Conservation (phyloP, 2,329 filamentous ascomycete species). For the Proliferodiscus dingleyae region DNA sequence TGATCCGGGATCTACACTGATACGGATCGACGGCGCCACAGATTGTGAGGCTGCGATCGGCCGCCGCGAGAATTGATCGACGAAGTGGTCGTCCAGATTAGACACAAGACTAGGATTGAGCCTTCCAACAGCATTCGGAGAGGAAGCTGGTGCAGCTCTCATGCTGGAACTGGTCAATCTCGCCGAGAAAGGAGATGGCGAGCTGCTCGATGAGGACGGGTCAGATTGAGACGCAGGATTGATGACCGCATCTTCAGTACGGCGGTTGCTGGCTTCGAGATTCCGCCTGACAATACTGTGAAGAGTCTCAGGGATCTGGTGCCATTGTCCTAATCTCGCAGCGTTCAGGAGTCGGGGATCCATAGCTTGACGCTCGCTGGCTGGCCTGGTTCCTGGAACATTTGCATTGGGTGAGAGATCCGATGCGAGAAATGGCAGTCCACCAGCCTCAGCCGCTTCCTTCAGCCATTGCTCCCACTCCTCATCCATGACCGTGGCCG, state of each 20-base stretch:
- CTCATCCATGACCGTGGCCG: constrained; percentile 57
- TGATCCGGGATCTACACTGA: too few relatives aligned
- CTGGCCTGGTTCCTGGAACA: constrained; percentile 33
- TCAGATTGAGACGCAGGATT: constrained; percentile 9
- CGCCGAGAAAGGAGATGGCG: constrained; percentile 4
- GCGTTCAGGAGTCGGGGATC: constrained; percentile 49
- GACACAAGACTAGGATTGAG: constrained; percentile 3
- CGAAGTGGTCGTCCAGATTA: constrained; percentile 9
- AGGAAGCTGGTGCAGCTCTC: constrained; percentile 5
- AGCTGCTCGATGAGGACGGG: constrained; percentile 4
- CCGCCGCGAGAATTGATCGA: constrained; percentile 14
- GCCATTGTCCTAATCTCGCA: constrained; percentile 53
- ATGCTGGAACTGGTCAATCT: constrained; percentile 10
- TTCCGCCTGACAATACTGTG: constrained; percentile 45
- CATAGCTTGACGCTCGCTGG: constrained; percentile 34
- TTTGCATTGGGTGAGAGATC: constrained; percentile 29
- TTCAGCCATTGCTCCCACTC: constrained; percentile 74
- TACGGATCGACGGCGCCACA: too few relatives aligned
- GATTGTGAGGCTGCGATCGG: constrained; percentile 1
- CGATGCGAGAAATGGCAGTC: constrained; percentile 42
- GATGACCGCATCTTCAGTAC: constrained; percentile 13
- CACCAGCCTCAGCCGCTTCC: constrained; percentile 60
- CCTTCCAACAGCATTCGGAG: constrained; percentile 1
- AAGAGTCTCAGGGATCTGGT: constrained; percentile 52
- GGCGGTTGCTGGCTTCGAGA: constrained; percentile 19